Conservation (phyloP, 768 basidiomycete genomes). For the Multifurca ochricompacta region DNA sequence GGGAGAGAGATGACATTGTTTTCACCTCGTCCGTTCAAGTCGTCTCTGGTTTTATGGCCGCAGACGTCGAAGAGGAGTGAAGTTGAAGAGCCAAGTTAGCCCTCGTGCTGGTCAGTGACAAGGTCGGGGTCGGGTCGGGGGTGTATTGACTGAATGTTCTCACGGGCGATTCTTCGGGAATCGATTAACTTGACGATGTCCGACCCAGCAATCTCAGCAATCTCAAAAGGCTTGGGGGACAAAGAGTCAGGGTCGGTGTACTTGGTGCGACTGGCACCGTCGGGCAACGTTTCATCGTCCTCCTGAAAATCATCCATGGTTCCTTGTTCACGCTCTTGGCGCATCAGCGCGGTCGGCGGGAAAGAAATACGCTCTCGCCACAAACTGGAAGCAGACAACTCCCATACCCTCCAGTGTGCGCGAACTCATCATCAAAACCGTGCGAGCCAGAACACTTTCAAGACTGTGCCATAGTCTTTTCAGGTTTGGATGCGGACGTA, state of each 20-base stretch:
- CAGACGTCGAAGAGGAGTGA: too few relatives aligned
- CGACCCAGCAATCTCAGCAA: conserved; percentile 15
- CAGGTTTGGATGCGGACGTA: conserved; percentile 91
- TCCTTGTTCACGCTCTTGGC: conserved; percentile 77
- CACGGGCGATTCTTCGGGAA: too few relatives aligned
- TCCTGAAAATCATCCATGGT: conserved; percentile 84
- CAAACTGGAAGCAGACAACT: conserved; percentile 81
- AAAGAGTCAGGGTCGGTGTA: conserved; percentile 53
- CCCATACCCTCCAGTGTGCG: conserved; percentile 63
- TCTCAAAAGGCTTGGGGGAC: conserved; percentile 20
- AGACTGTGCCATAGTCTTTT: conserved; percentile 85
- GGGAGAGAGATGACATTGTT: conserved; percentile 23
- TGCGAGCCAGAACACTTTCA: conserved; percentile 72
- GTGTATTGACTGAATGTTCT: background rate
- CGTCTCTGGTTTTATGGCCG: too few relatives aligned
- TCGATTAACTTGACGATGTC: background rate
- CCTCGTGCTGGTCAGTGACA: too few relatives aligned
- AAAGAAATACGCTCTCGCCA: conserved; percentile 63
- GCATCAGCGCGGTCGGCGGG: conserved; percentile 86
- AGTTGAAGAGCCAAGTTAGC: too few relatives aligned
- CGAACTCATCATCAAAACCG: conserved; percentile 58
- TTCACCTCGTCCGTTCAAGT: too few relatives aligned
- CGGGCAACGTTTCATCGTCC: conserved; percentile 88
- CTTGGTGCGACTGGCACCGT: conserved; percentile 91
- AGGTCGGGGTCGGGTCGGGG: background rate